phyloP scores from a whole-genome alignment of 192 early-diverging fungal genomes.

The Geosiphon pyriformis region DNA sequence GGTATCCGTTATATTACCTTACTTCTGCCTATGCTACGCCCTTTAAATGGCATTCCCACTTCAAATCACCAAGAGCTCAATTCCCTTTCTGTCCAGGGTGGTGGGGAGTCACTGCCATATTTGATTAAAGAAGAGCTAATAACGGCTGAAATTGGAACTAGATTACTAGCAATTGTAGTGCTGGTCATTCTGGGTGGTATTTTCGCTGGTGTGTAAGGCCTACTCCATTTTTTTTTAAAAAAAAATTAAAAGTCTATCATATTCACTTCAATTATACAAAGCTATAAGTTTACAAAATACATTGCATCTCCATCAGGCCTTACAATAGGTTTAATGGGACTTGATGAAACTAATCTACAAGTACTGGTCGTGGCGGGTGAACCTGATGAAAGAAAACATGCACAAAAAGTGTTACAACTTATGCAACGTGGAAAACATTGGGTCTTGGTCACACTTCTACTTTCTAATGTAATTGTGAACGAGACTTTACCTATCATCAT shows the following conservation, averaged over 20 bases:
- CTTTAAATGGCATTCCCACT: neutral
- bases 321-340: constrained; percentile 66
- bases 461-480: constrained; percentile 94
- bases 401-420: constrained; percentile 47
- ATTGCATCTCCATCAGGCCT: constrained; percentile 32
- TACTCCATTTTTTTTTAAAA: neutral
- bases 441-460: constrained; percentile 87
- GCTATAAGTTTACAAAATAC: constrained; percentile 13
- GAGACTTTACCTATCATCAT: constrained; percentile 88
- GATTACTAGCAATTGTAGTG: constrained; percentile 43
- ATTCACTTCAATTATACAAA: neutral
- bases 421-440: constrained; percentile 65
- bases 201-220: constrained; percentile 60
- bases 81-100: neutral
- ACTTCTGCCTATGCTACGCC: neutral
- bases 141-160: constrained; percentile 39
- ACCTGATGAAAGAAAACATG: constrained; percentile 62
- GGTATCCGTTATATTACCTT: neutral
- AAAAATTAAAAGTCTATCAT: neutral
- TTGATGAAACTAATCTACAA: constrained; percentile 79
- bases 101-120: neutral
- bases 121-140: constrained; percentile 19
- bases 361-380: constrained; percentile 82
- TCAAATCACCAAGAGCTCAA: neutral
- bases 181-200: constrained; percentile 79